Evolutionary conservation across 257 asterid species (phyloP).

Genomic region (Solanum verrucosum): DNA sequence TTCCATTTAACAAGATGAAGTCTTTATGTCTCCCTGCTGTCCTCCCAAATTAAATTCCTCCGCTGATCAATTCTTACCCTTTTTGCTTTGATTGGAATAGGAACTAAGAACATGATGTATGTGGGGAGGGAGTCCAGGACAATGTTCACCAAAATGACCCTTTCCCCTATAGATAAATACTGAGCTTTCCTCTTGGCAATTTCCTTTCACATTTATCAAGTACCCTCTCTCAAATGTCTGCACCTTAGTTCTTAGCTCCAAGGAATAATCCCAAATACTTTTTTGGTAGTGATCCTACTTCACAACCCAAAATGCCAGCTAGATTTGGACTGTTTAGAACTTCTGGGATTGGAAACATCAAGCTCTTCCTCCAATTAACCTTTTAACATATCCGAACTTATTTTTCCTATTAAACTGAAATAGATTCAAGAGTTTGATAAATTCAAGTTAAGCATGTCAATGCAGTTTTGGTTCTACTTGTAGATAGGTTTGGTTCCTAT

Average conservation of each 20-base stretch:
- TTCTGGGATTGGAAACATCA: background rate
- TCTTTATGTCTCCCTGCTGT: background rate
- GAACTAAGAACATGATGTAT: background rate
- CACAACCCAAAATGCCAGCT: background rate
- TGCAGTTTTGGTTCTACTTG: background rate
- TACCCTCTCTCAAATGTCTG: background rate
- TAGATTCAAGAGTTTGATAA: background rate
- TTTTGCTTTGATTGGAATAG: background rate
- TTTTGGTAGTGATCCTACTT: background rate
- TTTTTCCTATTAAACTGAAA: background rate
- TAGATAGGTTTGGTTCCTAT: background rate
- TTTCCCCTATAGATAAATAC: background rate
- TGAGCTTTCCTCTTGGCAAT: background rate
- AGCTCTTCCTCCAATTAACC: background rate
- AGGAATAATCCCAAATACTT: background rate
- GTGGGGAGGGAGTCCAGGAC: background rate
- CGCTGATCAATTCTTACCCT: background rate
- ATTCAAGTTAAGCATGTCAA: background rate
- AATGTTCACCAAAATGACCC: background rate
- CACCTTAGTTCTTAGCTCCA: background rate
- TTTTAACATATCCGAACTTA: background rate
- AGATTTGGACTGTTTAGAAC: background rate
- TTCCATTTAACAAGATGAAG: background rate
- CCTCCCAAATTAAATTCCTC: background rate
- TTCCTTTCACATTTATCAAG: background rate